Conservation (phyloP, 2,329 filamentous ascomycete species). For the Gaeumannomyces tritici region DNA sequence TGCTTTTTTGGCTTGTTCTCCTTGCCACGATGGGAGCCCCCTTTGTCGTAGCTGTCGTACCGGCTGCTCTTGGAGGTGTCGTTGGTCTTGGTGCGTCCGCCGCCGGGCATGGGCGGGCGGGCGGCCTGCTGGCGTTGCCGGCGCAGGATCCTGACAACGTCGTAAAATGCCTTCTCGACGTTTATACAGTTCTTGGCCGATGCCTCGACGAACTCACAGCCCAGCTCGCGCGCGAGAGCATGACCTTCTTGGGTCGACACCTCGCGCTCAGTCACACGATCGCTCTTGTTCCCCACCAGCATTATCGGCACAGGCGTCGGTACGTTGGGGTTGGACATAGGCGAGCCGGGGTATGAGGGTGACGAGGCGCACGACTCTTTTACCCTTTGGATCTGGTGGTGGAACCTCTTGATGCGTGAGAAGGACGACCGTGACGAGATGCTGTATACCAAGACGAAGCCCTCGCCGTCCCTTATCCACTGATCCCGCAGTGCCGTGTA, state of each 20-base stretch:
- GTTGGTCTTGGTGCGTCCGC: constrained; percentile 5
- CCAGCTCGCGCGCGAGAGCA: constrained; percentile 80
- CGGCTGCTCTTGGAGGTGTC: not conserved
- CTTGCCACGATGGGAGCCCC: not conserved
- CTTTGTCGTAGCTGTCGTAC: not conserved
- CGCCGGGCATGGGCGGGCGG: constrained; percentile 11
- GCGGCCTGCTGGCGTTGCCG: constrained; percentile 30
- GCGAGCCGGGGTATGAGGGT: constrained; percentile 67
- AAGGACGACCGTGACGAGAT: constrained; percentile 97
- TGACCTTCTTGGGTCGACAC: constrained; percentile 95
- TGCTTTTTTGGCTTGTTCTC: constrained; percentile 1
- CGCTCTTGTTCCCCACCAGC: constrained; percentile 98
- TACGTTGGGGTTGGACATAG: constrained; percentile 48
- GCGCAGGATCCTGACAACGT: constrained; percentile 85
- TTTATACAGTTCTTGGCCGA: constrained; percentile 98
- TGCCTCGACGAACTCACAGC: constrained; percentile 93
- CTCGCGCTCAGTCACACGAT: constrained; percentile 89
- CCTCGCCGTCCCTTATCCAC: constrained; percentile 97
- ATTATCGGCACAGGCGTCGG: constrained; percentile 80
- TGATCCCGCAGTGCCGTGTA: constrained; percentile 95
- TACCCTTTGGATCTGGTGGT: constrained; percentile 93
- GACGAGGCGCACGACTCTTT: constrained; percentile 81
- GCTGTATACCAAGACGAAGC: constrained; percentile 95
- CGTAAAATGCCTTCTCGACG: constrained; percentile 96
- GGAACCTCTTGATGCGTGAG: constrained; percentile 86